These are phyloP conservation scores for Mucor indicus DNA, from an alignment of 371 early-diverging fungal species.

Conservation along the genomic window DNA sequence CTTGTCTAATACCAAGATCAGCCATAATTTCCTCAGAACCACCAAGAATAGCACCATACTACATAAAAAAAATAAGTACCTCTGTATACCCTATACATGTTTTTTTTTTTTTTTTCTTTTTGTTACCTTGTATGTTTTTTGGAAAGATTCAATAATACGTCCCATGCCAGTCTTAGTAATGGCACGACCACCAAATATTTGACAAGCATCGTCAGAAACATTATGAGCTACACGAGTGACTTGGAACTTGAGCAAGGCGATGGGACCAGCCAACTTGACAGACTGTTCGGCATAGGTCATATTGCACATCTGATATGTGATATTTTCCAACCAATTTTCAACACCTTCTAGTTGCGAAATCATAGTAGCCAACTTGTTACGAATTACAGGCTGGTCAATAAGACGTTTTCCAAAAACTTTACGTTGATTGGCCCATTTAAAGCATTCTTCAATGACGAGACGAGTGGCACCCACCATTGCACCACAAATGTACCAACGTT, in stretches of 20 bases:
- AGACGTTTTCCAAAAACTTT: conserved; percentile 79
- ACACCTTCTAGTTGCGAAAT: conserved; percentile 55
- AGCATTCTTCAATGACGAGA: conserved; percentile 76
- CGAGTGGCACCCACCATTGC: conserved; percentile 80
- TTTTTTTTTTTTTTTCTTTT: conserved; percentile 9
- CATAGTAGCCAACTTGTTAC: conserved; percentile 67
- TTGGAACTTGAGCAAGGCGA: conserved; percentile 61
- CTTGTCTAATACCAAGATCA: conserved; percentile 41
- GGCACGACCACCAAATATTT: conserved; percentile 72
- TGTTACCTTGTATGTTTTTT: conserved; percentile 54
- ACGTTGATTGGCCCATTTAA: conserved; percentile 85
- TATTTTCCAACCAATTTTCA: conserved; percentile 60
- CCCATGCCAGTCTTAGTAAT: conserved; percentile 69
- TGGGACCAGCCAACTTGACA: conserved; percentile 64
- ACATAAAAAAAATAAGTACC: conserved; percentile 8
- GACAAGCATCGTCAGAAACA: conserved; percentile 61
- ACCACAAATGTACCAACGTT: conserved; percentile 76
- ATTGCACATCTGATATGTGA: conserved; percentile 66
- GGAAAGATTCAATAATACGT: conserved; percentile 51
- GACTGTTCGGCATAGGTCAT: conserved; percentile 62
- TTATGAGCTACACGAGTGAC: conserved; percentile 56
- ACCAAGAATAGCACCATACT: conserved; percentile 73
- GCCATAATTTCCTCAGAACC: conserved; percentile 75
- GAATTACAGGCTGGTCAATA: conserved; percentile 63
- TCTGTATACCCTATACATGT: neutral